Base-by-base conservation (phyloP, 106 monocot genomes). In the Dioscorea dumetorum region DNA sequence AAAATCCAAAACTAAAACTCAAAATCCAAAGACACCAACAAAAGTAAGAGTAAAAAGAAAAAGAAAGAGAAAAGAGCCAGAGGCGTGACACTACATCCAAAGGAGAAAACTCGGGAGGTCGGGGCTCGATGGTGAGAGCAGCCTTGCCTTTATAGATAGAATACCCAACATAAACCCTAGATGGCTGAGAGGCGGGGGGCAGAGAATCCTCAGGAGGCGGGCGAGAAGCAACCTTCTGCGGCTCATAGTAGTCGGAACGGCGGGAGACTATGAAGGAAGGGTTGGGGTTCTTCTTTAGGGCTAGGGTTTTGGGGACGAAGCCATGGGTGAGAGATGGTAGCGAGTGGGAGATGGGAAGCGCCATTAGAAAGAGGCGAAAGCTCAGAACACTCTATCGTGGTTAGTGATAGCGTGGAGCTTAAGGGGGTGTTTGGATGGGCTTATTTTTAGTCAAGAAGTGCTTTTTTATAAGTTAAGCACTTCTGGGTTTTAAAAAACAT, bases 131-230 rank as follows among this genome's bases (percentile, higher is more conserved):
- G 17, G 86, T 76, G 31, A 99, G 87, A 13, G 92, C 97, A 0
- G 89, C 97, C 84, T 99, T 92, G 22, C 97, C 97, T 52, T 99
- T 99, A 76, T 99, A 99, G 31, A 99, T 92, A 28, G 92, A 80
- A 62, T 99, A 81, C 14, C 85, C 85, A 0, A 84, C 83, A 62
- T 77, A 95, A 68, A 95, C 84, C 73, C 74, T 85, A 48, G 81
- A 49, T 17, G 72, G 21, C 50, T 68, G 79, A 49, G 68, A 15
- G 19, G 67, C 4, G 32, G 67, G 1, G 32, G 51, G 60, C 18
- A 63, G 41, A 28, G 58, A 52, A 21, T 52, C 28, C 4, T 63
- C 52, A 18, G 73, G n/a, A 2, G 65, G 48, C 50, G 61, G 49
- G 0, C 21, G 33, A 22, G 62, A 0, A 19, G 63, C 16, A 58